Conservation (phyloP, 306 rosid genomes). For the Medicago lupulina region DNA sequence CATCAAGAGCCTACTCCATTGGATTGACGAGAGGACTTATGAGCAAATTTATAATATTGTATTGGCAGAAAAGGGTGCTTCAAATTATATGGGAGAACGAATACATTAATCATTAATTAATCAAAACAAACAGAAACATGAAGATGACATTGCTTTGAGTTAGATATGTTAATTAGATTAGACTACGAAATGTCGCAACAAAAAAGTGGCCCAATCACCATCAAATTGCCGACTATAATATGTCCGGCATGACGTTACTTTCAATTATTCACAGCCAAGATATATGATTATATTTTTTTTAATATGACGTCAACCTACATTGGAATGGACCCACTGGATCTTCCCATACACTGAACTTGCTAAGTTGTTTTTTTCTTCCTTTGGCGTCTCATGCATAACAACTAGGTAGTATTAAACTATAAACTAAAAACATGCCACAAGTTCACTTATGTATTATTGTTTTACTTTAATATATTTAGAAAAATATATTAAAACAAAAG, state of each 20-base stretch:
- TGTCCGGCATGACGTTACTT: slow-evolving; percentile 32
- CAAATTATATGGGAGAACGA: slow-evolving; percentile 37
- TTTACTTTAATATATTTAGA: neutral
- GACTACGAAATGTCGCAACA: slow-evolving; percentile 25
- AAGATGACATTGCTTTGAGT: slow-evolving; percentile 18
- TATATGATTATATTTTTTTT: neutral
- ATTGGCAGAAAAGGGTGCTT: neutral
- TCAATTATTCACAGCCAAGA: slow-evolving; percentile 3
- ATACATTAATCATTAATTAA: slow-evolving; percentile 8
- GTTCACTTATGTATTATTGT: neutral
- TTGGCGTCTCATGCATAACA: slow-evolving; percentile 7
- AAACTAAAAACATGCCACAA: neutral
- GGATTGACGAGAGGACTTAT: neutral
- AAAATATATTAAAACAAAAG: too few relatives aligned
- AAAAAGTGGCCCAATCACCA: neutral
- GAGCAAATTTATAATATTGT: neutral
- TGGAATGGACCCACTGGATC: slow-evolving; percentile 41
- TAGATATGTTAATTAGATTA: slow-evolving; percentile 5
- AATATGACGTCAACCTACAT: slow-evolving; percentile 17
- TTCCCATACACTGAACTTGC: slow-evolving; percentile 47
- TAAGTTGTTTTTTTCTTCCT: neutral
- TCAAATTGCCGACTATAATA: slow-evolving; percentile 26
- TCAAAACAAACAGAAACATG: slow-evolving; percentile 3
- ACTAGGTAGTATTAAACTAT: too few relatives aligned
- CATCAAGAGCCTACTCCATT: neutral